These are phyloP conservation scores for Chrysoporthe cubensis DNA, from an alignment of 2,329 filamentous ascomycete genomes.

Conservation along the genomic window DNA sequence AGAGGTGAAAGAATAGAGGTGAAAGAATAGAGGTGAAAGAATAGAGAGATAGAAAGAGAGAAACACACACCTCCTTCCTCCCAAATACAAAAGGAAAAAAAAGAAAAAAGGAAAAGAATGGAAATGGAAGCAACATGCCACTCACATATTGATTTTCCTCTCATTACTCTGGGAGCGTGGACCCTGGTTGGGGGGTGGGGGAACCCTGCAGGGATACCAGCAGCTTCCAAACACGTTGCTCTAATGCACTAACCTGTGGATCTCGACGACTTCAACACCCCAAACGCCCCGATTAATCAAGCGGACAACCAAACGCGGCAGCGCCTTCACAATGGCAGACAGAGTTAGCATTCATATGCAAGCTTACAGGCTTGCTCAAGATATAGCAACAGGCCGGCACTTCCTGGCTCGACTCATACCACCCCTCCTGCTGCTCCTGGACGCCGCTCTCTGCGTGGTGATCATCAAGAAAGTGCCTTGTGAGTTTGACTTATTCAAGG, in stretches of 20 bases:
- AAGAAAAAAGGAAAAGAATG: no score
- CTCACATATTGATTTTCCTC: no score
- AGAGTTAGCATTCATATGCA: conserved; percentile 30
- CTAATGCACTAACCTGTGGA: neutral
- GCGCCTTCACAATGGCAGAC: conserved; percentile 22
- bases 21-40: neutral
- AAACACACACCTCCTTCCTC: neutral
- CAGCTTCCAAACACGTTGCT: conserved; percentile 24
- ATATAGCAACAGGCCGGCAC: conserved; percentile 54
- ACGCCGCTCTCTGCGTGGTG: conserved; percentile 71
- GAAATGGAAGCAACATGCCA: no score
- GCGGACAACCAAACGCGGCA: neutral
- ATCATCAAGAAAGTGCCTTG: conserved; percentile 85
- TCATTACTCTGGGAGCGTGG: neutral
- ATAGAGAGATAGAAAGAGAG: neutral
- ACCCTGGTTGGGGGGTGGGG: neutral
- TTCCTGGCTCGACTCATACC: conserved; percentile 55
- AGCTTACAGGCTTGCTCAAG: conserved; percentile 40
- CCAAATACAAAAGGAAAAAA: no score
- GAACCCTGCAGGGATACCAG: conserved; percentile 15
- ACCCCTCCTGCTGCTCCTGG: conserved; percentile 68
- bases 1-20: neutral
- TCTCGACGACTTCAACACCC: neutral
- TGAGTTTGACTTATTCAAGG: conserved; percentile 50
- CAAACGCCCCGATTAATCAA: neutral